A percentile compares a stretch with the other conserved stretches of the same genome.
phyloP scores from a whole-genome alignment of 352 stramenopile genomes.

The Phytopythium litorale region DNA sequence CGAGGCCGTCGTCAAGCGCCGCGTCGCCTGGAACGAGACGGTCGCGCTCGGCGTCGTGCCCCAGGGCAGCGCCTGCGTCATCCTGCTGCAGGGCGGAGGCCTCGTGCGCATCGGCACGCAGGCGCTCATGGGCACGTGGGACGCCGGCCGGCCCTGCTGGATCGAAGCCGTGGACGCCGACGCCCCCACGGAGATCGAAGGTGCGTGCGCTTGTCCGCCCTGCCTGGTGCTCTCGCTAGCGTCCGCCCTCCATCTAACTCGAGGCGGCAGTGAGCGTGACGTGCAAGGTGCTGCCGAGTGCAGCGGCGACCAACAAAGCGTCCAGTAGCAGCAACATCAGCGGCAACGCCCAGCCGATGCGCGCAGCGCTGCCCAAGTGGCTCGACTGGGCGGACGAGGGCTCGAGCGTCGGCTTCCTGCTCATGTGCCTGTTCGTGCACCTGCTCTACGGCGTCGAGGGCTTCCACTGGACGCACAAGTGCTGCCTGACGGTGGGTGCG shows the following conservation, averaged over 20 bases:
- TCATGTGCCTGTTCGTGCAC: constrained; percentile 84
- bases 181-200: constrained; percentile 68
- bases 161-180: constrained; percentile 69
- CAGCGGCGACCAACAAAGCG: neutral
- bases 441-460: constrained; percentile 78
- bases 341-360: constrained; percentile 20
- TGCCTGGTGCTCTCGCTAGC: too few relatives aligned
- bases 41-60: constrained; percentile 75
- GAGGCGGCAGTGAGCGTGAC: constrained; percentile 50
- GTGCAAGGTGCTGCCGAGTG: constrained; percentile 58
- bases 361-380: constrained; percentile 57
- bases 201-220: constrained; percentile 9
- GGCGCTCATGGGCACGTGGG: constrained; percentile 82
- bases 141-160: constrained; percentile 69
- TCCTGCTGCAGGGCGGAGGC: constrained; percentile 68
- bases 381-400: constrained; percentile 75
- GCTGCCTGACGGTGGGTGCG: constrained; percentile 73
- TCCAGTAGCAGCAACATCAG: neutral
- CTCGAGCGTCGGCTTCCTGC: constrained; percentile 71
- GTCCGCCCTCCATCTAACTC: neutral
- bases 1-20: constrained; percentile 70
- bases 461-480: constrained; percentile 86
- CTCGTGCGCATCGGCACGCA: constrained; percentile 76
- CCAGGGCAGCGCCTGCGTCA: constrained; percentile 73
- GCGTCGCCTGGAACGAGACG: constrained; percentile 61